Evolutionary conservation across 1,284 basidiomycete genomes (phyloP).

Genomic region (Amylostereum areolatum): DNA sequence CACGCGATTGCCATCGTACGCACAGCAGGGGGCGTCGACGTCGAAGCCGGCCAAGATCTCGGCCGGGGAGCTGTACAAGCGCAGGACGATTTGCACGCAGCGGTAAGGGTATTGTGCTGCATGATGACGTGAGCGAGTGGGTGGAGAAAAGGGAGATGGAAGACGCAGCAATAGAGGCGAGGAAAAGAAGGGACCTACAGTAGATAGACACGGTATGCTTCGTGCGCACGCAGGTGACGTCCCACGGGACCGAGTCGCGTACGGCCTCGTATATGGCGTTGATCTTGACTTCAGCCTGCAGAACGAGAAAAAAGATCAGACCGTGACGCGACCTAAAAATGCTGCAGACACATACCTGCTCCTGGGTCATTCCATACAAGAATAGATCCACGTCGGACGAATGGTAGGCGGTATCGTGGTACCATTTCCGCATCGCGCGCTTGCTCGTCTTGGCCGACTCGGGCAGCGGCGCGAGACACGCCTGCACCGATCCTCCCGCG

Average conservation of each 20-base stretch:
- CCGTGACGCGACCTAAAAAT: background rate
- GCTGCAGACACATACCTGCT: constrained; percentile 22
- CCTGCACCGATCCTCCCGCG: constrained; percentile 52
- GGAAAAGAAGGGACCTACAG: constrained; percentile 29
- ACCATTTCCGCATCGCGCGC: constrained; percentile 47
- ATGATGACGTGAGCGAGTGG: constrained; percentile 1
- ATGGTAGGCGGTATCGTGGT: constrained; percentile 45
- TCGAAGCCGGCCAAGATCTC: constrained; percentile 61
- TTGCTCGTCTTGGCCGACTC: constrained; percentile 42
- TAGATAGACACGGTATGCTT: constrained; percentile 60
- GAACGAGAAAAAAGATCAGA: background rate
- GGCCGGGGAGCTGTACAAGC: constrained; percentile 50
- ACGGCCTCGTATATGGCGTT: constrained; percentile 53
- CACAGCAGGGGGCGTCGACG: constrained; percentile 52
- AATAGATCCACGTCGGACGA: constrained; percentile 61
- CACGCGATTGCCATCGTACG: constrained; percentile 49
- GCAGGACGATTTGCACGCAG: constrained; percentile 52
- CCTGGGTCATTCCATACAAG: constrained; percentile 48
- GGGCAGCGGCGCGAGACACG: constrained; percentile 45
- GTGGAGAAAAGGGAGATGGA: background rate
- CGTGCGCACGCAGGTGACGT: constrained; percentile 56
- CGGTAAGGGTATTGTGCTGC: constrained; percentile 20
- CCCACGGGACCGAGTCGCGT: constrained; percentile 57
- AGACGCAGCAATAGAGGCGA: constrained; percentile 9
- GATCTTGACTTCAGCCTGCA: constrained; percentile 52